Evolutionary conservation across 805 yeast species (phyloP).

Genomic region (Ogataea henricii): DNA sequence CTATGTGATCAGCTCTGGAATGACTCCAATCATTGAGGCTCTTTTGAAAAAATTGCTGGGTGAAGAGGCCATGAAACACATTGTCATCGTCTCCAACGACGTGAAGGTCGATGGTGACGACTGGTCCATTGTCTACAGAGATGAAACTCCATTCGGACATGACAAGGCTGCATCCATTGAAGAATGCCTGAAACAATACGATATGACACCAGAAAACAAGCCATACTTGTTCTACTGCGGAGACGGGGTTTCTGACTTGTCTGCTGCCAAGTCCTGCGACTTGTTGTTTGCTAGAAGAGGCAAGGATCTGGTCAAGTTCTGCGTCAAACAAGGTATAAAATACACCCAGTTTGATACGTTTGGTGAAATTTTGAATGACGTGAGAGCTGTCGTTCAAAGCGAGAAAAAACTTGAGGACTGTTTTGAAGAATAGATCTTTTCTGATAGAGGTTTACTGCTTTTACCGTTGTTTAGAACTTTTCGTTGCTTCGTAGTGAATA

Average conservation of each 20-base stretch:
- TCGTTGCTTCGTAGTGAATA: neutral
- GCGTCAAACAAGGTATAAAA: constrained; percentile 78
- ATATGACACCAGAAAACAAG: constrained; percentile 35
- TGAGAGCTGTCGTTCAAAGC: constrained; percentile 55
- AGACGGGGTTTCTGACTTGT: constrained; percentile 94
- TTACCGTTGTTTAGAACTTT: neutral
- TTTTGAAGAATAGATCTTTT: constrained; percentile 34
- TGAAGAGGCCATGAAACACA: constrained; percentile 64
- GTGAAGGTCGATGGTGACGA: constrained; percentile 49
- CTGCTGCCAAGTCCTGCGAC: constrained; percentile 95
- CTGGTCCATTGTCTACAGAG: constrained; percentile 87
- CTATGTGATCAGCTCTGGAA: constrained; percentile 87
- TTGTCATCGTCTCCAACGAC: constrained; percentile 79
- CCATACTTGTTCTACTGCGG: constrained; percentile 91
- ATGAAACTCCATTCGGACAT: constrained; percentile 89
- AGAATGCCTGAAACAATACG: constrained; percentile 40
- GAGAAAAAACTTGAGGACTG: constrained; percentile 37
- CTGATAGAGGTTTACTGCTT: constrained; percentile 6
- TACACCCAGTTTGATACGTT: constrained; percentile 81
- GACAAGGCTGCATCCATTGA: constrained; percentile 86
- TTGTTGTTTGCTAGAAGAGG: constrained; percentile 92
- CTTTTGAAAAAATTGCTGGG: constrained; percentile 76
- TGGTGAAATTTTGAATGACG: constrained; percentile 66
- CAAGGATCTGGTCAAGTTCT: constrained; percentile 82
- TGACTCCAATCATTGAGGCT: constrained; percentile 87